A percentile compares a stretch with the other conserved stretches of the same genome.
Conservation (phyloP, 2,329 filamentous ascomycete genomes). For the Cladosporium sp. region DNA sequence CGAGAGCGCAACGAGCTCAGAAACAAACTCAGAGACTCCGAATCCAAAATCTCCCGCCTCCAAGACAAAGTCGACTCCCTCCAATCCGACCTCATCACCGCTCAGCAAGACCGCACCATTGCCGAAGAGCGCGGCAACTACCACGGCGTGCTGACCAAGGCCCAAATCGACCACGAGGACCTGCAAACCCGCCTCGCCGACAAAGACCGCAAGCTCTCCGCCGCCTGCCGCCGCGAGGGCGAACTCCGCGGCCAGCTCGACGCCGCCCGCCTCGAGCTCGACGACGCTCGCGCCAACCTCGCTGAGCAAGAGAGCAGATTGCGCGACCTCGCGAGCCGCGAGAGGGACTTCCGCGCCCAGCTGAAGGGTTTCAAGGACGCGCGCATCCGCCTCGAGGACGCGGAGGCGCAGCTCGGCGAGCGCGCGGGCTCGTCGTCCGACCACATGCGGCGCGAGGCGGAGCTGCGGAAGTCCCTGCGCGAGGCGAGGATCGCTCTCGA, state of each 20-base stretch:
- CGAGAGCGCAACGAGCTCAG: constrained; percentile 30
- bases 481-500: constrained; percentile 30
- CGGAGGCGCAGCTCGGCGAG: constrained; percentile 44
- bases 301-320: constrained; percentile 33
- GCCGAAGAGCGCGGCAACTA: constrained; percentile 54
- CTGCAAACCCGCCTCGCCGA: constrained; percentile 67
- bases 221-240: constrained; percentile 50
- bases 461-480: constrained; percentile 32
- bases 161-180: constrained; percentile 46
- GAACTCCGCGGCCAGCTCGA: constrained; percentile 62
- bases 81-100: constrained; percentile 52
- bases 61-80: constrained; percentile 51
- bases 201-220: constrained; percentile 59
- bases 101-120: constrained; percentile 45
- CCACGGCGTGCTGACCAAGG: constrained; percentile 54
- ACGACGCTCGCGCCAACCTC: constrained; percentile 52
- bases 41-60: constrained; percentile 34
- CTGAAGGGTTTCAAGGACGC: constrained; percentile 27
- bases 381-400: constrained; percentile 27
- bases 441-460: constrained; percentile 33
- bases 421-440: constrained; percentile 30
- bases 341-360: constrained; percentile 34
- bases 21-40: constrained; percentile 30
- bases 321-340: constrained; percentile 22
- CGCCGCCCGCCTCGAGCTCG: constrained; percentile 39